Conservation (phyloP, 2,329 filamentous ascomycete genomes). For the Curvularia verruculosa region DNA sequence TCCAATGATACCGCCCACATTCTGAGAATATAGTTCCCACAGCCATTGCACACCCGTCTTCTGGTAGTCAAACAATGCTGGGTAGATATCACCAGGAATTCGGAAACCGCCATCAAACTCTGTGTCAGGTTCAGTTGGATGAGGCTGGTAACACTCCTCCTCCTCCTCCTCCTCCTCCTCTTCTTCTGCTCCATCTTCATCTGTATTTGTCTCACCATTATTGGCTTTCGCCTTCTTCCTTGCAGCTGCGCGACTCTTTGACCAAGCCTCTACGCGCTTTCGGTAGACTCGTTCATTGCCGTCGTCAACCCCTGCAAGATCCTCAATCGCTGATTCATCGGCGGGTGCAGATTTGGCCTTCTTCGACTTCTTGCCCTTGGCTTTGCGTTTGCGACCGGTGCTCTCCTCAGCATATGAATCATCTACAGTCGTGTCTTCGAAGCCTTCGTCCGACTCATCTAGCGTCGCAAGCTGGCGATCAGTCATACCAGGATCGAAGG, state of each 20-base stretch:
- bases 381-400: conserved; percentile 50
- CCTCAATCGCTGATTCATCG: conserved; percentile 52
- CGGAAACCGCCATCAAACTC: conserved; percentile 75
- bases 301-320: conserved; percentile 76
- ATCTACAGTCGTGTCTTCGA: conserved; percentile 45
- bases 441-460: conserved; percentile 48
- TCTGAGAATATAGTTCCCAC: conserved; percentile 86
- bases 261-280: conserved; percentile 76
- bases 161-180: too few relatives aligned
- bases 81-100: conserved; percentile 90
- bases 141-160: conserved; percentile 89
- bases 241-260: conserved; percentile 66
- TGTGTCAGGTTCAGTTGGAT: conserved; percentile 80
- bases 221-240: conserved; percentile 55
- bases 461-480: conserved; percentile 50
- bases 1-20: conserved; percentile 91
- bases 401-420: conserved; percentile 49
- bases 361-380: conserved; percentile 35
- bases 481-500: conserved; percentile 49
- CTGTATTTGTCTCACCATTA: conserved; percentile 26
- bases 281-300: conserved; percentile 86
- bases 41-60: conserved; percentile 98
- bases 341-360: conserved; percentile 28
- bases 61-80: conserved; percentile 93
- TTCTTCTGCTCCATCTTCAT: conserved; percentile 56